phyloP scores from a whole-genome alignment of 164 flowering plant genomes.

The Santalum album region DNA sequence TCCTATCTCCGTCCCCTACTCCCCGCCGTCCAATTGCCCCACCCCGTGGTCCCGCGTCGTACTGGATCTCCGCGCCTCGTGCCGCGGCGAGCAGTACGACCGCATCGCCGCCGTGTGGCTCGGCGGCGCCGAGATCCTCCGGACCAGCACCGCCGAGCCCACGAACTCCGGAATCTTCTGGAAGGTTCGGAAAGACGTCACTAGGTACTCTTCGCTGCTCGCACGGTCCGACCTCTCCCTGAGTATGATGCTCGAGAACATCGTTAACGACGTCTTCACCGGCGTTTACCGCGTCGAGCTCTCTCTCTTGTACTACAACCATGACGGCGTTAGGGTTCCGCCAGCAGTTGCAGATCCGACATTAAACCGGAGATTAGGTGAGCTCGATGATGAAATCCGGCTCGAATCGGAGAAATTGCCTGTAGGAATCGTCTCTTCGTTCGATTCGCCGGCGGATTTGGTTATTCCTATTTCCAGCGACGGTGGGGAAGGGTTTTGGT shows the following conservation, averaged over 20 bases:
- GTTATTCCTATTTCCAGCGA: constrained; percentile 47
- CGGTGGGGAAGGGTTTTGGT: constrained; percentile 57
- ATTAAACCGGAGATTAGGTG: constrained; percentile 7
- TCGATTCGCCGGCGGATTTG: constrained; percentile 55
- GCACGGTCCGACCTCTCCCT: constrained; percentile 27
- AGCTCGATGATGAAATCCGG: background rate
- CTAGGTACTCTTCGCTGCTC: constrained; percentile 58
- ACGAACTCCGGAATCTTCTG: constrained; percentile 54
- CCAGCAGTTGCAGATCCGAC: background rate
- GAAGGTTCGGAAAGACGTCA: constrained; percentile 70
- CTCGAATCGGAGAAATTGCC: background rate
- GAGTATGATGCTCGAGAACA: constrained; percentile 74
- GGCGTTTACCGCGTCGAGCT: constrained; percentile 61
- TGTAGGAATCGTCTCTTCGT: background rate
- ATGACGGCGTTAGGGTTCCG: constrained; percentile 8
- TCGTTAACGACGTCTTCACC: constrained; percentile 54
- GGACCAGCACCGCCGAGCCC: constrained; percentile 91
- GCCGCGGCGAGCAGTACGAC: constrained; percentile 65
- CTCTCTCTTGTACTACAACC: constrained; percentile 31
- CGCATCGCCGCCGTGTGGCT: constrained; percentile 82
- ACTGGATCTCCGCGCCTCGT: constrained; percentile 36
- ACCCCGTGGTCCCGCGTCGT: constrained; percentile 48
- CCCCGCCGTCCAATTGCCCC: constrained; percentile 7
- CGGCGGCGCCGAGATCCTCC: constrained; percentile 74
- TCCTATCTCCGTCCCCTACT: background rate